These are phyloP conservation scores for Karstenula rhodostoma DNA, from an alignment of 2,329 filamentous ascomycete genomes.

Conservation along the genomic window DNA sequence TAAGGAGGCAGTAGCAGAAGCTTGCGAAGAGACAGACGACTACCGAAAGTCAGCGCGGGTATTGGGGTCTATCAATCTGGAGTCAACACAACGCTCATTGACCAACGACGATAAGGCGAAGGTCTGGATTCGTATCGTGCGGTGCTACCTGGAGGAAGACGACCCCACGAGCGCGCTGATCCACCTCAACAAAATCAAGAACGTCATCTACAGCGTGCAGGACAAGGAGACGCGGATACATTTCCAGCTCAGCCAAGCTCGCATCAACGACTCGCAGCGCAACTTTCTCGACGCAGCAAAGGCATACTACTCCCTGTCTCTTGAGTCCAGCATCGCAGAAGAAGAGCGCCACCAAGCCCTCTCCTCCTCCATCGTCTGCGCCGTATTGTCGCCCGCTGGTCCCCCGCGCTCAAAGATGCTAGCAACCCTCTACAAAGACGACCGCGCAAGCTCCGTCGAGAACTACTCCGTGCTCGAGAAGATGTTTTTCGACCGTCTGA, in stretches of 20 bases:
- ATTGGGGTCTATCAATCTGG: conserved; percentile 85
- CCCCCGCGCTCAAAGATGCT: conserved; percentile 82
- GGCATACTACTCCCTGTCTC: conserved; percentile 87
- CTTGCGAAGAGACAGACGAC: conserved; percentile 84
- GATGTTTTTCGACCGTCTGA: conserved; percentile 91
- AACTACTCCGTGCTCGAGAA: conserved; percentile 94
- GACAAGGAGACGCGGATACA: conserved; percentile 79
- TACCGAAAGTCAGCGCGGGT: conserved; percentile 78
- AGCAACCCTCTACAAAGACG: conserved; percentile 90
- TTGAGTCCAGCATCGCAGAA: conserved; percentile 80
- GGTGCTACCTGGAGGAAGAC: conserved; percentile 93
- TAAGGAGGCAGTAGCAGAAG: conserved; percentile 81
- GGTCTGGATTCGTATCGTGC: conserved; percentile 92
- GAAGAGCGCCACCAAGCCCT: conserved; percentile 86
- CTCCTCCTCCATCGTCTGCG: conserved; percentile 87
- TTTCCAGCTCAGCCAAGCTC: conserved; percentile 90
- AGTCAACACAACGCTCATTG: conserved; percentile 85
- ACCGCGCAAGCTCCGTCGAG: conserved; percentile 75
- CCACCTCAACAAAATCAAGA: conserved; percentile 95
- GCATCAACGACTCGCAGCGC: conserved; percentile 89
- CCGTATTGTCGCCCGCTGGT: conserved; percentile 89
- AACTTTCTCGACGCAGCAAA: conserved; percentile 87
- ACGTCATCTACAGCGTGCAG: conserved; percentile 80
- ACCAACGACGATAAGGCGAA: conserved; percentile 81
- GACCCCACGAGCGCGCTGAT: conserved; percentile 85